Evolutionary conservation across 441 rosid species (phyloP).

Genomic region (Kokia cookei): DNA sequence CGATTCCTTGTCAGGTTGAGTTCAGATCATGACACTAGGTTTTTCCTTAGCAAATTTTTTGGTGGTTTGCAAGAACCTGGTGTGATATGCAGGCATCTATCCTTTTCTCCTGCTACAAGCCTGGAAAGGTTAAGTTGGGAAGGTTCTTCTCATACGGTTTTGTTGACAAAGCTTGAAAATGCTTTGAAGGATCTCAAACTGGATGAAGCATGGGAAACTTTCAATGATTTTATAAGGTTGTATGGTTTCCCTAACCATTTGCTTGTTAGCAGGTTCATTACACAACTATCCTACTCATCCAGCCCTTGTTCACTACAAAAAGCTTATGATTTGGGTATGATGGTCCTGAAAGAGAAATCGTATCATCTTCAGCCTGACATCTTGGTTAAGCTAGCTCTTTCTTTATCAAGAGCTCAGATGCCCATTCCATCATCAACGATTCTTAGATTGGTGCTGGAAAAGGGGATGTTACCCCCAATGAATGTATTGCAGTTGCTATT

Average conservation of each 20-base stretch:
- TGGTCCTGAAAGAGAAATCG: slow-evolving; percentile 37
- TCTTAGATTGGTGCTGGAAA: slow-evolving; percentile 52
- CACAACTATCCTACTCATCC: slow-evolving; percentile 56
- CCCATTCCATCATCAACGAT: slow-evolving; percentile 45
- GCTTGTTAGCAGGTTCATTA: slow-evolving; percentile 37
- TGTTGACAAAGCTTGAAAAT: slow-evolving; percentile 54
- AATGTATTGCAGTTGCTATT: slow-evolving; percentile 34
- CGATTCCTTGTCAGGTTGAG: neutral
- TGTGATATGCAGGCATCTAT: neutral
- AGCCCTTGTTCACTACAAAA: slow-evolving; percentile 44
- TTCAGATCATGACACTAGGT: neutral
- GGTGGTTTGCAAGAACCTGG: slow-evolving; percentile 8
- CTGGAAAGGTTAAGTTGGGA: slow-evolving; percentile 40
- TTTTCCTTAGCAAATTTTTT: neutral
- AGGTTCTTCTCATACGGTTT: slow-evolving; percentile 36
- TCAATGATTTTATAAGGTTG: slow-evolving; percentile 48
- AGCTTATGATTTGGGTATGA: slow-evolving; percentile 44
- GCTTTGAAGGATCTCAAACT: slow-evolving; percentile 38
- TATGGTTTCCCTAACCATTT: slow-evolving; percentile 47
- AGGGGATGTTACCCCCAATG: slow-evolving; percentile 21
- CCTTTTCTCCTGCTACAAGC: slow-evolving; percentile 20
- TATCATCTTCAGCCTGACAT: slow-evolving; percentile 27
- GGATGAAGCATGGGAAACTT: slow-evolving; percentile 67
- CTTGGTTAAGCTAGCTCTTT: slow-evolving; percentile 44
- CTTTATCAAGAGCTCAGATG: slow-evolving; percentile 69